Evolutionary conservation across 202 grass and related monocot genomes (phyloP), one percentile per base, ranked within the genome.

Genomic region (Carex sylvatica): DNA sequence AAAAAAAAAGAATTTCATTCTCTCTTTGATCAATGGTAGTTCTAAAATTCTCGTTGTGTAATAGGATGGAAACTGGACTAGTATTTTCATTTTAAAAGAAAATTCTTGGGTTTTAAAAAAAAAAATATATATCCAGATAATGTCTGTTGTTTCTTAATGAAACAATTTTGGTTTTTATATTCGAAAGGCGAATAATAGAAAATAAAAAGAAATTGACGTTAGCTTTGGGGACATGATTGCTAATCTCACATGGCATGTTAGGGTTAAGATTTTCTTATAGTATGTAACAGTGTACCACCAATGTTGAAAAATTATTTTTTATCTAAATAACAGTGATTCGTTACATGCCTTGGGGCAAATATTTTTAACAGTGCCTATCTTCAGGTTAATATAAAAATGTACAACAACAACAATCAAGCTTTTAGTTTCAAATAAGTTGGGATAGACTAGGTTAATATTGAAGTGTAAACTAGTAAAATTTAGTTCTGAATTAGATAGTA

Each of bases 21-120:
- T 75, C 44, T 74, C 74, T 78, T 78, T 78, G 53, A 38, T 60
- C 54, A 38, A 20, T 58, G 16, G 30, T 38, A 31, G 73, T 78
- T 78, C 51, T 0, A 60, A 58, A 35, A 4, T n/a, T 4, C 36
- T 28, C 2, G 52, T 15, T 55, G 10, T 56, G 49, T 31, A 33
- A 54, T 4, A 58, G 23, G 5, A 30, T 9, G 52, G 12, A 74
- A 53, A 8, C 12, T 74, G 70, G 22, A 7, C 11, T 74, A 7
- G 38, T 24, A 52, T 26, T 53, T 53, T 74, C 24, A 12, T 59
- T 78, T 58, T 36, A 35, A 5, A 38, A 20, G 9, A 59, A 10
- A 4, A 33, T 77, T 59, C 28, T 44, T 44, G n/a, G n/a, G n/a
- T n/a, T n/a, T n/a, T n/a, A n/a, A n/a, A n/a, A n/a, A n/a, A n/a